Conservation (phyloP, 306 rosid genomes). For the Pterocarpus macrocarpus region DNA sequence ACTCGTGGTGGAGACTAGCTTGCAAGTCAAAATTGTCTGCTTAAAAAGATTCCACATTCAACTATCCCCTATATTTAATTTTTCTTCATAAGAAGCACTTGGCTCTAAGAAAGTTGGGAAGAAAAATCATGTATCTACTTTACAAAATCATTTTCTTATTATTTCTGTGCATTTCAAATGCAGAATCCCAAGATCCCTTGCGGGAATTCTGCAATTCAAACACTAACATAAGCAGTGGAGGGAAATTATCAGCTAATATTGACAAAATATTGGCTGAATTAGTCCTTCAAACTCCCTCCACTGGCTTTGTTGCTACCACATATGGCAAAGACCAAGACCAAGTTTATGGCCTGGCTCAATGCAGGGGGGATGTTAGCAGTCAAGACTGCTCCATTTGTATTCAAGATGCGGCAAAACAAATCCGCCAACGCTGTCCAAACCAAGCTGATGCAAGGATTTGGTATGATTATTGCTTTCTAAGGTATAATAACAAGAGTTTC, state of each 20-base stretch:
- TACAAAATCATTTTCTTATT: slow-evolving; percentile 49
- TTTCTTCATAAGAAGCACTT: slow-evolving; percentile 35
- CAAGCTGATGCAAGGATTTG: slow-evolving; percentile 69
- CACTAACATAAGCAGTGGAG: slow-evolving; percentile 45
- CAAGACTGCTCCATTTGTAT: slow-evolving; percentile 68
- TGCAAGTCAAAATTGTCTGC: slow-evolving; percentile 57
- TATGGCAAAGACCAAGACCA: slow-evolving; percentile 54
- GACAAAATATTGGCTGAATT: slow-evolving; percentile 57
- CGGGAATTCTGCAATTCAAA: slow-evolving; percentile 63
- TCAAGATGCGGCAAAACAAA: slow-evolving; percentile 63
- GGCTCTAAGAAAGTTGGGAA: not conserved
- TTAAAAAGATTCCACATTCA: slow-evolving; percentile 21
- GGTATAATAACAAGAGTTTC: slow-evolving; percentile 56
- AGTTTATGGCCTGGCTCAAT: slow-evolving; percentile 71
- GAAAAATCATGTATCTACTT: slow-evolving; percentile 41
- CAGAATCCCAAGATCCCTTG: slow-evolving; percentile 59
- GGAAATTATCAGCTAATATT: slow-evolving; percentile 60
- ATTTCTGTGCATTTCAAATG: slow-evolving; percentile 50
- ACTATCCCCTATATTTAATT: slow-evolving; percentile 21
- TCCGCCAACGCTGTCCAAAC: slow-evolving; percentile 57
- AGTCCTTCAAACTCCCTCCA: slow-evolving; percentile 55
- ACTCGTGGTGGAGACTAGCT: not conserved
- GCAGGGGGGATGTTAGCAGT: slow-evolving; percentile 68
- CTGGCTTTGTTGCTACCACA: slow-evolving; percentile 53
- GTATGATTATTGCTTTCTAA: slow-evolving; percentile 75